Evolutionary conservation across 78 protist genomes (phyloP).

Genomic region (Bigelowiella natans): DNA sequence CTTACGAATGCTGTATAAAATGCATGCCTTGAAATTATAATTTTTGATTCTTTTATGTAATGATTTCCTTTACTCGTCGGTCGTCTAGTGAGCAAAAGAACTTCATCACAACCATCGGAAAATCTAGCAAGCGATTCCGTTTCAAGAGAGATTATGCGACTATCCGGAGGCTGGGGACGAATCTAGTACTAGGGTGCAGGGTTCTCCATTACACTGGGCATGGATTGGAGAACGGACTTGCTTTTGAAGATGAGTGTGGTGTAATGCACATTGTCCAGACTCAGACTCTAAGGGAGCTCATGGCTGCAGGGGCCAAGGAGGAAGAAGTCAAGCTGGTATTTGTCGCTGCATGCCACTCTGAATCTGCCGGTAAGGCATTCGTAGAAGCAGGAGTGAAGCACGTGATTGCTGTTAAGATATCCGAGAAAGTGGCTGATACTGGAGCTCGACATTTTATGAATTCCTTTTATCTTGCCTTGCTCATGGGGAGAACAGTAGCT

Average conservation of each 20-base stretch:
- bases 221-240: not conserved
- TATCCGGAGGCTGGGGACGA: not conserved
- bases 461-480: not conserved
- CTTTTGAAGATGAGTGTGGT: not conserved
- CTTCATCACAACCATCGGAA: not conserved
- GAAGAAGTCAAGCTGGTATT: not conserved
- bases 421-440: not conserved
- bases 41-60: no score
- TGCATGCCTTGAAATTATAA: no score
- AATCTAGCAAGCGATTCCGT: not conserved
- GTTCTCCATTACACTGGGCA: slow-evolving; percentile 6
- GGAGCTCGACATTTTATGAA: not conserved
- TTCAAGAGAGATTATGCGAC: slow-evolving; percentile 8
- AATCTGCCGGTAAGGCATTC: not conserved
- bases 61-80: no score
- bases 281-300: not conserved
- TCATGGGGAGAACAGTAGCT: not conserved
- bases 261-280: not conserved
- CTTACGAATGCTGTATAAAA: no score
- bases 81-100: not conserved
- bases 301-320: not conserved
- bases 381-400: slow-evolving; percentile 6
- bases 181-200: not conserved
- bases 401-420: not conserved
- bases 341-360: slow-evolving; percentile 2